Evolutionary conservation across 2,329 filamentous ascomycete species (phyloP).

Genomic region (Arthrobotrys megalospora): DNA sequence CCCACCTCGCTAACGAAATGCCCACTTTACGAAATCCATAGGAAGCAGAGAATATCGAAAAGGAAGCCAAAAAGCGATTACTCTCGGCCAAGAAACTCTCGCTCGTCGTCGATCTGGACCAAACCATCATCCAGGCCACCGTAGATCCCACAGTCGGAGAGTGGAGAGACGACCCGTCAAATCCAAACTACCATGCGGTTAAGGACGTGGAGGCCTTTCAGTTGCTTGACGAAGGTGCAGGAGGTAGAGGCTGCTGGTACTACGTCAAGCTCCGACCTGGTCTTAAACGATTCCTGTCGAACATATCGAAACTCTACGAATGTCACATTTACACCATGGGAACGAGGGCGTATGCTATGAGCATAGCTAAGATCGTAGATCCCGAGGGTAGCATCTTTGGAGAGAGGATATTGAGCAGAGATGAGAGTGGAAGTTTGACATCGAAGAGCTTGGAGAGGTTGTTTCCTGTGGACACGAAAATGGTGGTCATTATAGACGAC

Average conservation of each 20-base stretch:
- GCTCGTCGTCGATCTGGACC: conserved; percentile 95
- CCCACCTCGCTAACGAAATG: not conserved
- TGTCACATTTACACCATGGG: conserved; percentile 99
- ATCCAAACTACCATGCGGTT: conserved; percentile 91
- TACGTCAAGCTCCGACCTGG: conserved; percentile 98
- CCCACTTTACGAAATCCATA: conserved; percentile 25
- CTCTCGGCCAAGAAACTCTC: conserved; percentile 86
- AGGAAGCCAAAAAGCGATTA: conserved; percentile 86
- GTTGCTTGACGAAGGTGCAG: conserved; percentile 85
- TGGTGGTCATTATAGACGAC: conserved; percentile 99
- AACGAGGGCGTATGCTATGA: conserved; percentile 92
- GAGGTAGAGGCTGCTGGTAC: conserved; percentile 87
- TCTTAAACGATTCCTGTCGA: conserved; percentile 82
- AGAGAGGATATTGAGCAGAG: conserved; percentile 93
- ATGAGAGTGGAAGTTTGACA: conserved; percentile 94
- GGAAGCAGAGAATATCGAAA: conserved; percentile 85
- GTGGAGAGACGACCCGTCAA: conserved; percentile 89
- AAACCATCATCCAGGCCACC: conserved; percentile 98
- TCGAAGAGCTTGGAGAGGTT: conserved; percentile 90
- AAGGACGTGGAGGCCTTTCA: conserved; percentile 91
- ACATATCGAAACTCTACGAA: conserved; percentile 86
- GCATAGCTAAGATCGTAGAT: conserved; percentile 93
- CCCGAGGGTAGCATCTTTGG: conserved; percentile 90
- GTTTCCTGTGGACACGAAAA: conserved; percentile 97
- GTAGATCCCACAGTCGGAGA: conserved; percentile 96